Evolutionary conservation across 108 stramenopile genomes (phyloP).

Genomic region (Cylindrotheca fusiformis): DNA sequence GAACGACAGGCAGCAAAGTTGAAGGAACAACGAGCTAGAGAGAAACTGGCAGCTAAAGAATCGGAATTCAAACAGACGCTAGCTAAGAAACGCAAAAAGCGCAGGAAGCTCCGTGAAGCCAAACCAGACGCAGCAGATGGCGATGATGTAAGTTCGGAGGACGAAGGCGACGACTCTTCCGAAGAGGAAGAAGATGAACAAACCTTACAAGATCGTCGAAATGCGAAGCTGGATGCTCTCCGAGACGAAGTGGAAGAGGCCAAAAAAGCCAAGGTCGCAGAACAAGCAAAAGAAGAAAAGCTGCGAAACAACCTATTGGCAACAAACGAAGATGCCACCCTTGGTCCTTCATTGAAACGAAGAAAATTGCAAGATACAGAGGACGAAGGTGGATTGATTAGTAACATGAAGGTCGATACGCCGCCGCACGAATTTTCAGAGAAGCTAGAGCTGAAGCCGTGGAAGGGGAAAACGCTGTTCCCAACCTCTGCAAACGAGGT

Average conservation of each 20-base stretch:
- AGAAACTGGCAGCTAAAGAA: slow-evolving; percentile 61
- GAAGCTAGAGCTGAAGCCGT: slow-evolving; percentile 38
- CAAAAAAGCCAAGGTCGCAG: slow-evolving; percentile 18
- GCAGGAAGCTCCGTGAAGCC: slow-evolving; percentile 15
- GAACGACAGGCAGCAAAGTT: slow-evolving; percentile 63
- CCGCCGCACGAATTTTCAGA: slow-evolving; percentile 84
- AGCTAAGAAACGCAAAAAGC: slow-evolving; percentile 28
- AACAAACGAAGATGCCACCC: slow-evolving; percentile 24
- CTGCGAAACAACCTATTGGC: slow-evolving; percentile 47
- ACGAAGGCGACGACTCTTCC: slow-evolving; percentile 18
- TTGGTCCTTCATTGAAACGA: slow-evolving; percentile 28
- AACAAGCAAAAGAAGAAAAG: slow-evolving; percentile 38
- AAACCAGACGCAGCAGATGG: slow-evolving; percentile 8
- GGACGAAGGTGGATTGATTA: slow-evolving; percentile 56
- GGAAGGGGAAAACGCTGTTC: slow-evolving; percentile 52
- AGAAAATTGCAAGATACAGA: slow-evolving; percentile 23
- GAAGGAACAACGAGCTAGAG: slow-evolving; percentile 70
- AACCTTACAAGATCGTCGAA: slow-evolving; percentile 29
- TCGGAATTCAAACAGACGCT: slow-evolving; percentile 44
- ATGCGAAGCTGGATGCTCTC: slow-evolving; percentile 46
- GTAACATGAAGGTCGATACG: slow-evolving; percentile 49
- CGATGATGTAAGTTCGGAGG: slow-evolving; percentile 16
- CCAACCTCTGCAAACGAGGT: slow-evolving; percentile 23
- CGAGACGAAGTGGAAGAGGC: slow-evolving; percentile 47
- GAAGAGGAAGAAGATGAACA: slow-evolving; percentile 23